Evolutionary conservation across 2,329 filamentous ascomycete genomes (phyloP), one percentile per base, ranked within the genome.

Genomic region (Trichoderma hamatum): DNA sequence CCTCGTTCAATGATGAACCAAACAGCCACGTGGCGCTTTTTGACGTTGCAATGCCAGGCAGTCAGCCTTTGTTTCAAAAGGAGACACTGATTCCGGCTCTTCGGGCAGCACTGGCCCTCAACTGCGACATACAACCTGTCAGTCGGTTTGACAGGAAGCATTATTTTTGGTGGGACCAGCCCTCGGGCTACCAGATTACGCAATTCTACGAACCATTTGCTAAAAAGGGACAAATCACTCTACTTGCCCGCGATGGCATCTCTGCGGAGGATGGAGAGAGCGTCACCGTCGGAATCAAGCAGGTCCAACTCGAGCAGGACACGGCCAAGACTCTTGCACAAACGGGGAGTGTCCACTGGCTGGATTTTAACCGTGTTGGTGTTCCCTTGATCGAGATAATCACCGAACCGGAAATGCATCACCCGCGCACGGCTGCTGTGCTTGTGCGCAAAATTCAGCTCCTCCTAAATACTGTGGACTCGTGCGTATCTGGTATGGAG

Each of bases 91-190:
- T 98, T 46, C 96, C 96, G 4, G 96, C 96, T n/a, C 78, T 99
- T 19, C 89, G 96, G 70, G 95, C 95, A 21, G 95, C 96, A 0
- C 82, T 97, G 61, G 93, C 94, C 0, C 84, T 99, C 55, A 88
- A 90, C 69, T 98, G 96, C 79, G 82, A 89, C 1, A 86, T 98
- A 64, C 91, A 96, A 76, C 83, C 81, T 1, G 85, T 88, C 73
- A 97, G 94, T 79, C 88, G 88, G 66, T 99, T 97, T 81, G 96
- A 99, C 80, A 87, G 96, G 72, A 99, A 99, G 79, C 96, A 99
- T 80, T 99, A 99, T 81, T 98, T 99, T 80, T 97, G 97, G 83
- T 97, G 96, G 88, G 96, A 99, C 79, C 96, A 99, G 80, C 96
- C 96, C 0, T 88, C 93, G 0, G 96, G 96, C 0, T 99, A 99